phyloP scores from a whole-genome alignment of 768 basidiomycete species.

The Leccinellum luteum region DNA sequence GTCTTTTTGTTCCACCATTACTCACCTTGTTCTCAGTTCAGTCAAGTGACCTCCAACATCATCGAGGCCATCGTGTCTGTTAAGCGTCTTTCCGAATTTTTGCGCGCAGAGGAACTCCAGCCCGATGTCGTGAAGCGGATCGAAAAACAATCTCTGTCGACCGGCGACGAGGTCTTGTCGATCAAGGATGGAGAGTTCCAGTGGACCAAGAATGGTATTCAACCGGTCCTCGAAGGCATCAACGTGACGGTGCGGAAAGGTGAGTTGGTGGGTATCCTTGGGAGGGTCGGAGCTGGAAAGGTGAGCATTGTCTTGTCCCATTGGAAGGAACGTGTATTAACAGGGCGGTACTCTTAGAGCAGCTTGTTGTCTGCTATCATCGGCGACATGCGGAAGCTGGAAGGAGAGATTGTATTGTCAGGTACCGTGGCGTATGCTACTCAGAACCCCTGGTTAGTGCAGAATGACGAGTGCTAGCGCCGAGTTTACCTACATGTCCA shows the following conservation, averaged over 20 bases:
- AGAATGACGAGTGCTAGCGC: not conserved
- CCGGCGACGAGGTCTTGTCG: constrained; percentile 68
- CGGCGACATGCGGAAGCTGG: constrained; percentile 78
- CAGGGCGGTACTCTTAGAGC: constrained; percentile 39
- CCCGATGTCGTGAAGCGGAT: constrained; percentile 64
- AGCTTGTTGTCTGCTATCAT: constrained; percentile 77
- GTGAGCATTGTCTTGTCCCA: constrained; percentile 31
- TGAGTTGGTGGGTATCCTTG: constrained; percentile 80
- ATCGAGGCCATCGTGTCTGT: constrained; percentile 87
- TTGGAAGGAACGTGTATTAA: not conserved
- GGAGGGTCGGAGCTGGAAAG: constrained; percentile 91
- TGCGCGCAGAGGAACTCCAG: constrained; percentile 79
- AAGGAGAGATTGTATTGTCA: constrained; percentile 67
- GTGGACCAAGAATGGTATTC: constrained; percentile 62
- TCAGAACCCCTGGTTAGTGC: constrained; percentile 76
- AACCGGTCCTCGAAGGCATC: constrained; percentile 71
- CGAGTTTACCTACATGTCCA: not conserved
- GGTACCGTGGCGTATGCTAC: constrained; percentile 81
- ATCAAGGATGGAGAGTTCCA: constrained; percentile 78
- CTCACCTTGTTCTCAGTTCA: constrained; percentile 43
- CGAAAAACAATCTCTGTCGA: constrained; percentile 37
- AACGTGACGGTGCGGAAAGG: constrained; percentile 76
- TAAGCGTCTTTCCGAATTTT: constrained; percentile 71
- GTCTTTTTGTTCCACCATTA: not conserved
- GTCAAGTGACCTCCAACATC: constrained; percentile 72